Evolutionary conservation across 176 grass and related monocot genomes (phyloP).

Genomic region (Pontederia paniculata): DNA sequence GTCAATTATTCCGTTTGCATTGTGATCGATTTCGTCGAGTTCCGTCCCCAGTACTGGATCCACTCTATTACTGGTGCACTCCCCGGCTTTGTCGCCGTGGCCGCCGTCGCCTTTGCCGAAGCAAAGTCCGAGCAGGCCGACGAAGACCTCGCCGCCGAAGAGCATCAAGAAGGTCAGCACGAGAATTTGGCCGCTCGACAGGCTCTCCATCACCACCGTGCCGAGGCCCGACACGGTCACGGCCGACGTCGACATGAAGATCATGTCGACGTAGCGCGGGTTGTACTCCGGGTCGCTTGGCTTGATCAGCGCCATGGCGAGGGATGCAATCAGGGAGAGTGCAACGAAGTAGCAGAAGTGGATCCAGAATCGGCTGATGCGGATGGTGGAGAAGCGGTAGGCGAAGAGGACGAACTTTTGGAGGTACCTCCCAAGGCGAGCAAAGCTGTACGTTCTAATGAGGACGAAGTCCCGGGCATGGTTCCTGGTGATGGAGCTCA

Average conservation of each 20-base stretch:
- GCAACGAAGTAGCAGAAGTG: constrained; percentile 50
- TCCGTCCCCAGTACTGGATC: no score
- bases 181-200: constrained; percentile 45
- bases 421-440: background rate
- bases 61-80: constrained; percentile 13
- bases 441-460: background rate
- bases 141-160: constrained; percentile 57
- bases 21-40: background rate
- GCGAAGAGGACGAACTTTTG: background rate
- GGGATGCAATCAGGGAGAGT: constrained; percentile 47
- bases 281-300: constrained; percentile 21
- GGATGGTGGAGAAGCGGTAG: constrained; percentile 17
- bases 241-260: constrained; percentile 58
- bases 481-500: background rate
- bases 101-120: constrained; percentile 5
- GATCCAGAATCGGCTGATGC: constrained; percentile 42
- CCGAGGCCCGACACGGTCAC: constrained; percentile 61
- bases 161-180: constrained; percentile 61
- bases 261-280: constrained; percentile 37
- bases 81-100: background rate
- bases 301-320: constrained; percentile 30
- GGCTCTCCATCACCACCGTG: constrained; percentile 57
- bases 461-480: background rate
- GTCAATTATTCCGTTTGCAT: background rate
- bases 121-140: constrained; percentile 32